Evolutionary conservation across 257 asterid genomes (phyloP), one percentile per base, ranked within the genome.

Genomic region (Echium plantagineum): DNA sequence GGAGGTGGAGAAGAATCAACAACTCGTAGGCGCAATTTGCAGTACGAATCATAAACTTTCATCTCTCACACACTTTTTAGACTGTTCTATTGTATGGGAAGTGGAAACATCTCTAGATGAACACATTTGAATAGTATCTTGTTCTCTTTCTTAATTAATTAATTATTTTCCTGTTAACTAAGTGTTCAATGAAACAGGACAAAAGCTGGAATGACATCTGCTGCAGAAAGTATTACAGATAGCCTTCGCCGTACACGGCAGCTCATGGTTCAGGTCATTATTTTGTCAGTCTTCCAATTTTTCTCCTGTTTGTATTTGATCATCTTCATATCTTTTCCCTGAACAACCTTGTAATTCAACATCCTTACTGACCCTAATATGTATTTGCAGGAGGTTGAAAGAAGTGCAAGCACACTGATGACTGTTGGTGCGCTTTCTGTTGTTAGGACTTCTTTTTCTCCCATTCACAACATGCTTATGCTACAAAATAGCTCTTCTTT

Each of bases 1-100:
- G 98, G 98, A 66, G 95, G 95, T 70, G 98, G 98, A 38, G 94
- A 76, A 78, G 98, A 91, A 72, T 91, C 98, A 55, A 91, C 97
- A 51, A 71, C 81, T 65, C 90, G 94, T 55, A 81, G 96, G 75
- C 93, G 90, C 59, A 84, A 85, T 74, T 78, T 91, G 55, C 97
- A 85, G 96, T 88, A 75, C 55, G 90, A 78, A 51, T 35, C 70
- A 3, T 72, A 54, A 22, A 21, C 18, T 18, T 12, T 22, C 38
- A 21, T 13, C 38, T n/a, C n/a, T 5, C 15, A 21, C 15, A 24
- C 32, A n/a, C 21, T 51, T 58, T 4, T 62, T 9, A 42, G 24
- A 31, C 42, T n/a, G 12, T 35, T 35, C 46, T 35, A 35, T 17
- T 52, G 21, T 17, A 31, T 21, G 35, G n/a, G n/a, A n/a, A n/a